phyloP scores from a whole-genome alignment of 352 stramenopile species.

The Pythium guiyangense region DNA sequence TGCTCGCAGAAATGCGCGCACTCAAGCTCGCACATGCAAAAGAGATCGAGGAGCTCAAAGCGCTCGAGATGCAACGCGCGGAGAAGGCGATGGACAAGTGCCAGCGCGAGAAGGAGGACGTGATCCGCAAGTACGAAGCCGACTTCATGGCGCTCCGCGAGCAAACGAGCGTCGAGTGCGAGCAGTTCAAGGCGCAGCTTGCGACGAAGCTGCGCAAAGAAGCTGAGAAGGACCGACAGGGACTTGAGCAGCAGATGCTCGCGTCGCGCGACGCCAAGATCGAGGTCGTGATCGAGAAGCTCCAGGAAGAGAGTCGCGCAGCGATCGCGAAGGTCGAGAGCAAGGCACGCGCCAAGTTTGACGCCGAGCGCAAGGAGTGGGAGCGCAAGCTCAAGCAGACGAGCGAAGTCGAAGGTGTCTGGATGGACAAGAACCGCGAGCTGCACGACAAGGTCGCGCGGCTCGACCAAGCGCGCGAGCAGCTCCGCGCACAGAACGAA shows the following conservation, averaged over 20 bases:
- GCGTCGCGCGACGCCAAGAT: conserved; percentile 72
- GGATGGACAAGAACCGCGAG: conserved; percentile 84
- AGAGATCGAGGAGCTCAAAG: conserved; percentile 60
- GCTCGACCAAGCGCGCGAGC: conserved; percentile 41
- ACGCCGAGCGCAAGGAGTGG: conserved; percentile 57
- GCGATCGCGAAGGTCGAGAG: conserved; percentile 49
- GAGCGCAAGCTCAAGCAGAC: conserved; percentile 75
- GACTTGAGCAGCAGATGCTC: conserved; percentile 68
- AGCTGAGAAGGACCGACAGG: conserved; percentile 49
- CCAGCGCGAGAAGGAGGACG: conserved; percentile 62
- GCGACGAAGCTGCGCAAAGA: conserved; percentile 50
- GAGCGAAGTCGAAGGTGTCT: conserved; percentile 73
- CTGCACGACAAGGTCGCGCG: conserved; percentile 63
- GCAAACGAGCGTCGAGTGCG: conserved; percentile 55
- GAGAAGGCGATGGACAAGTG: conserved; percentile 29
- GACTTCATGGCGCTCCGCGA: conserved; percentile 49
- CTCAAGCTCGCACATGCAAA: conserved; percentile 46
- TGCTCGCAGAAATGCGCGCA: conserved; percentile 42
- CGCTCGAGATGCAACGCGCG: conserved; percentile 31
- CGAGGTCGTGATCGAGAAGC: conserved; percentile 75
- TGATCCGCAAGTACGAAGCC: conserved; percentile 54
- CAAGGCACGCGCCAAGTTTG: conserved; percentile 40
- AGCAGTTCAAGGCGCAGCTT: conserved; percentile 60
- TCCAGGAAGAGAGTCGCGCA: conserved; percentile 61
- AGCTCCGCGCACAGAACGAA: conserved; percentile 43